Base-by-base conservation (phyloP, 148 eudicot species). In the Chenopodium berlandieri region DNA sequence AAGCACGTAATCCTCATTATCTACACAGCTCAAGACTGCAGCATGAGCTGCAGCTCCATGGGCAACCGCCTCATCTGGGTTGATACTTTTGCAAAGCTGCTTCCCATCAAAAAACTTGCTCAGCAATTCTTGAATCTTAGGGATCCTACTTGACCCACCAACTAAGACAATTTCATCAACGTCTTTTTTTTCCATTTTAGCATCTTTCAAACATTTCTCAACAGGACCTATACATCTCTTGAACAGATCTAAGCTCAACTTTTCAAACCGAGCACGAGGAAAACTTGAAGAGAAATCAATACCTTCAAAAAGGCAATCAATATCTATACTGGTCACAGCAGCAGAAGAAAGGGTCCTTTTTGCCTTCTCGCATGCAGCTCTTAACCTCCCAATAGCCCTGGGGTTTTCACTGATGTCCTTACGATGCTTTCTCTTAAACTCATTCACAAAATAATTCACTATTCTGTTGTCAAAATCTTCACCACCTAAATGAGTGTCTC, bases 21-120 rank as follows among this genome's bases (percentile, higher is more conserved):
- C 20, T 68, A 27, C 71, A 68, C 71, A 68, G 71, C 30, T 68
- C 71, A 68, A 30, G 2, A 68, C 44, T 30, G 71, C 71, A 68
- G 71, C 71, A 68, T 68, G 71, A 68, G 71, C 71, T 30, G 71
- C 71, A 30, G 71, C 71, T 3, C 71, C 71, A 68, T 68, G 71
- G 14, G 71, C 71, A 30, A 68, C 71, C 11, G 71, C 71, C 44
- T 68, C 71, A 30, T 68, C 71, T 0, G 71, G 71, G 14, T 68
- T 68, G 32, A 68, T 68, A 40, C 71, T 31, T 31, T 68, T 68
- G 40, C 71, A 68, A 31, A 68, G 71, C 37, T 31, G 19, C 71
- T 68, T 68, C 71, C 71, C 71, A 11, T 7, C 19, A 31, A 68
- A 68, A 4, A 68, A 30, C 3, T 14, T 23, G 40, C 32, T 16